Evolutionary conservation across 2,329 filamentous ascomycete species (phyloP).

Genomic region (Monosporascus sp.): DNA sequence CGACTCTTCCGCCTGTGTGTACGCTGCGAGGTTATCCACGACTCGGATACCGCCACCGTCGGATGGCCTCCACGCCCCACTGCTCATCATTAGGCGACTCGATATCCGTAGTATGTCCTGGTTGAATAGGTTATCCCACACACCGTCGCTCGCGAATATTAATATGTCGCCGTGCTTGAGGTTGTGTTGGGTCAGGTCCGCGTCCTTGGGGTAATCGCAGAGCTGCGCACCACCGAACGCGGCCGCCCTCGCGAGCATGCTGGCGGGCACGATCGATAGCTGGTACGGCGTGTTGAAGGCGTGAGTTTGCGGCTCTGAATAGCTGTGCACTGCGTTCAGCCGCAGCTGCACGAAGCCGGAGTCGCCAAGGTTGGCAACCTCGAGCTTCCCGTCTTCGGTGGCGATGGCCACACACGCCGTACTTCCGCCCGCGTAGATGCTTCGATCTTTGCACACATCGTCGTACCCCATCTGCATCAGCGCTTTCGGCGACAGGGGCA

Average conservation of each 20-base stretch:
- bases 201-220: slow-evolving; percentile 78
- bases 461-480: slow-evolving; percentile 84
- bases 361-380: slow-evolving; percentile 92
- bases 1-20: slow-evolving; percentile 35
- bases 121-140: slow-evolving; percentile 92
- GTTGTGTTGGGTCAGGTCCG: slow-evolving; percentile 69
- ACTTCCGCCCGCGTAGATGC: slow-evolving; percentile 77
- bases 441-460: slow-evolving; percentile 66
- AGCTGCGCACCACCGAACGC: slow-evolving; percentile 80
- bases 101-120: slow-evolving; percentile 82
- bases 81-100: slow-evolving; percentile 67
- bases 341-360: slow-evolving; percentile 87
- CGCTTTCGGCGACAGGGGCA: slow-evolving; percentile 53
- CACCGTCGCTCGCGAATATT: slow-evolving; percentile 89
- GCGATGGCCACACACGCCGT: slow-evolving; percentile 87
- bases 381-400: slow-evolving; percentile 65
- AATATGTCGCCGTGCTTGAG: slow-evolving; percentile 89
- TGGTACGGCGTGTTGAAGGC: slow-evolving; percentile 98
- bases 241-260: slow-evolving; percentile 71
- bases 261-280: slow-evolving; percentile 78
- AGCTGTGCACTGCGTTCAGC: slow-evolving; percentile 76
- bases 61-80: slow-evolving; percentile 68
- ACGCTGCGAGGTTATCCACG: slow-evolving; percentile 50
- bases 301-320: slow-evolving; percentile 84
- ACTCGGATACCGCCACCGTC: slow-evolving; percentile 60